Evolutionary conservation across 139 green algal genomes (phyloP), one percentile per base, ranked within the genome.

Genomic region (Eudorina sp.): DNA sequence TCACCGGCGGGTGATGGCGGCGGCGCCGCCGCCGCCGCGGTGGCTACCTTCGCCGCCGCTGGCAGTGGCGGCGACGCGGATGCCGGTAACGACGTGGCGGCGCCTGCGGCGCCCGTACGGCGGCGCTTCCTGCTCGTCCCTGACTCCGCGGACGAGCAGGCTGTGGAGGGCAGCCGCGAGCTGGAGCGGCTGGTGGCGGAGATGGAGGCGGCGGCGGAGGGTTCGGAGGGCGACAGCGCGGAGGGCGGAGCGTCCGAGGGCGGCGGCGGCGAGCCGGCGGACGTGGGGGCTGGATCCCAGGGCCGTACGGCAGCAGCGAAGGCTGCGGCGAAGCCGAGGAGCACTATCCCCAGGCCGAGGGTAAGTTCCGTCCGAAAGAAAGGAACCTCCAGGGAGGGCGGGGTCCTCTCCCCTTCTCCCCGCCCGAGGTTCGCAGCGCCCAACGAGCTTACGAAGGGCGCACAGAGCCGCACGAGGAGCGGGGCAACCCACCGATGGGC

Each of bases 131-230:
- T 78, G 43, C 45, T 87, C 31, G 62, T 78, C 5, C n/a, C 81
- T 18, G 81, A 87, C 48, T 29, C 45, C 19, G 81, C 66, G 31
- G 81, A 87, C 19, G 64, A 79, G 81, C 34, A 66, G 62, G 81
- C 81, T 19, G 81, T 79, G 45, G 81, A 66, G 43, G 64, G 64
- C 31, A 58, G 55, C 40, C 62, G 62, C 0, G 45, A 68, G 64
- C 9, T 78, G 45, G 81, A 78, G 18, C 29, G n/a, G 0, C 29
- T 55, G 43, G 41, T 41, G n/a, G 64, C 45, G 31, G 81, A 69
- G n/a, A 21, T 45, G 55, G 79, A 25, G 60, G 60, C 29, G 29
- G 62, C 62, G 64, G 81, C n/a, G 45, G 64, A 38, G 64, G 64
- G 5, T 29, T 43, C 43, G 60, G 62, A 21, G 41, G 62, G n/a